phyloP scores from a whole-genome alignment of 192 early-diverging fungal species.

The Entomortierella lignicola region DNA sequence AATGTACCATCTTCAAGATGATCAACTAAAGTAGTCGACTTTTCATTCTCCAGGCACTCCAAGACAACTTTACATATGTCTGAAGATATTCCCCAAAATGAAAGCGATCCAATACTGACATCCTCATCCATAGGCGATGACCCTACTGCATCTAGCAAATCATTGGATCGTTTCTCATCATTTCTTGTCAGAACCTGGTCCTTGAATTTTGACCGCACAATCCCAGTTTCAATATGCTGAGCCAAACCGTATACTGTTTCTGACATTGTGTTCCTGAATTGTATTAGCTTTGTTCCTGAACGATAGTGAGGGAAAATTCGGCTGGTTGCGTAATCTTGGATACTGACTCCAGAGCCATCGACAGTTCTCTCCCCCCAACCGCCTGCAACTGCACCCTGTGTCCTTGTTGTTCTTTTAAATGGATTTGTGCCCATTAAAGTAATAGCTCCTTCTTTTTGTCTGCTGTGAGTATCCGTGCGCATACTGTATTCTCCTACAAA shows the following conservation, averaged over 20 bases:
- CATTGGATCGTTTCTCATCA: not conserved
- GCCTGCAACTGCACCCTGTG: conserved; percentile 32
- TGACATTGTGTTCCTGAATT: conserved; percentile 25
- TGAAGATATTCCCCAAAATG: conserved; percentile 22
- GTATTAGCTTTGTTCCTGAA: not conserved
- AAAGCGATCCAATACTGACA: not conserved
- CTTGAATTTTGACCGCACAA: conserved; percentile 26
- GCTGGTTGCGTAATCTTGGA: not conserved
- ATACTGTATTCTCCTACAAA: conserved; percentile 51
- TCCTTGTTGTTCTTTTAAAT: conserved; percentile 27
- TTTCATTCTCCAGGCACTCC: conserved; percentile 13
- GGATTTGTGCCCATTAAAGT: conserved; percentile 42
- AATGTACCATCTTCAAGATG: not conserved
- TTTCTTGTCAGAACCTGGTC: not conserved
- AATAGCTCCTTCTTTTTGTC: conserved; percentile 10
- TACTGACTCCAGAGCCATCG: not conserved
- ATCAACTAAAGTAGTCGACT: not conserved
- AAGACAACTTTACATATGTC: conserved; percentile 22
- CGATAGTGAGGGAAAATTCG: conserved; percentile 14
- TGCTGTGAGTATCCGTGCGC: not conserved
- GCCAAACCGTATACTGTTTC: conserved; percentile 22
- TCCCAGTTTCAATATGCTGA: conserved; percentile 22
- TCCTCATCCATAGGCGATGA: not conserved
- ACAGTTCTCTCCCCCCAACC: conserved; percentile 18
- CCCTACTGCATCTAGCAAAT: not conserved